Percentiles rank a stretch among this genome's conserved stretches.
phyloP scores from a whole-genome alignment of 441 rosid genomes.

The Adansonia rubrostipa region DNA sequence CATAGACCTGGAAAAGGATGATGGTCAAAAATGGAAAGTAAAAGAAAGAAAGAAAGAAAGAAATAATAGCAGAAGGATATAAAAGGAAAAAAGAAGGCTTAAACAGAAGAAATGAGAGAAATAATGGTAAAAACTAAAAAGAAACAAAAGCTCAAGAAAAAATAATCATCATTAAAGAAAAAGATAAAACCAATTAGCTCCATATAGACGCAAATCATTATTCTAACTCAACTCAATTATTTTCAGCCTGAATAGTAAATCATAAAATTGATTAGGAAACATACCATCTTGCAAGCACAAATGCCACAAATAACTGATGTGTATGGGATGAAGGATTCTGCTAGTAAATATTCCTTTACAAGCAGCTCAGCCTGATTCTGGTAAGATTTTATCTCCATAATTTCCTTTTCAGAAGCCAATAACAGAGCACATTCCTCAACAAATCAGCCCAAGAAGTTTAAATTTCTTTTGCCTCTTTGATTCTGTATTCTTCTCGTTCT shows the following conservation, averaged over 20 bases:
- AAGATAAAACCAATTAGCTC: neutral
- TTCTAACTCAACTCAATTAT: neutral
- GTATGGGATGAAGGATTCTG: slow-evolving; percentile 56
- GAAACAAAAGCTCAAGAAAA: neutral
- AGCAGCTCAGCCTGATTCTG: slow-evolving; percentile 52
- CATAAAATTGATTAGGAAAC: slow-evolving; percentile 1
- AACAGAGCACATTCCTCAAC: slow-evolving; percentile 23
- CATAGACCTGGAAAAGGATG: slow-evolving; percentile 49
- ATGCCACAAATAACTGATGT: slow-evolving; percentile 52
- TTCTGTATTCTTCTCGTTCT: slow-evolving; percentile 11
- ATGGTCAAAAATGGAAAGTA: neutral
- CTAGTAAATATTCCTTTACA: slow-evolving; percentile 55
- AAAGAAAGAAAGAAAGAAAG: neutral
- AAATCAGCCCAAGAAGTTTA: slow-evolving; percentile 21
- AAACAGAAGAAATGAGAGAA: neutral
- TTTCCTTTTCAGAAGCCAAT: slow-evolving; percentile 21
- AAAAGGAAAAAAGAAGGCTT: neutral
- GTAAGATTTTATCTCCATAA: slow-evolving; percentile 46
- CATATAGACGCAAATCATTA: neutral
- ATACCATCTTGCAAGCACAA: slow-evolving; percentile 57
- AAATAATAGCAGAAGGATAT: too few species aligned
- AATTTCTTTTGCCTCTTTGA: slow-evolving; percentile 17
- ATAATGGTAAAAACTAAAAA: neutral
- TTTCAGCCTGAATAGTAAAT: neutral
- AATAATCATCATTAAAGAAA: neutral